A percentile compares a stretch with the other conserved stretches of the same genome.
Conservation (phyloP, 2,329 filamentous ascomycete species). For the Scorias spongiosa region DNA sequence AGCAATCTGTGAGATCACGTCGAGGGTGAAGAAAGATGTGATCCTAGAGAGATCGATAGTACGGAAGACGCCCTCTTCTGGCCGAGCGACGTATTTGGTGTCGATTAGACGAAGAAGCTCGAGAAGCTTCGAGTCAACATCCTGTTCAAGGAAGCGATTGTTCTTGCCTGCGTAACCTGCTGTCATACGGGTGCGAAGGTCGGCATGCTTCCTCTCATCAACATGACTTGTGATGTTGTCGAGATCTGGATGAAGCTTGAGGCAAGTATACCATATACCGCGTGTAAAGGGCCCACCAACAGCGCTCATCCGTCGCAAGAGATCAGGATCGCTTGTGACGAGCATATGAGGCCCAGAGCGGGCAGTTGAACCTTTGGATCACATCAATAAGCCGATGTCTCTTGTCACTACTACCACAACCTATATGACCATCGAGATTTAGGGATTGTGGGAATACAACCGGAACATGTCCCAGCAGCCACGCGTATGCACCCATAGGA, state of each 20-base stretch:
- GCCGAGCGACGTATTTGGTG: constrained; percentile 20
- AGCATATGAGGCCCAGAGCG: constrained; percentile 23
- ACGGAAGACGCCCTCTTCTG: constrained; percentile 15
- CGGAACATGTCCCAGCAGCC: too few species aligned
- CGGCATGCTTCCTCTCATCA: constrained; percentile 24
- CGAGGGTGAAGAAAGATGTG: constrained; percentile 26
- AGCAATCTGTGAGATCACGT: constrained; percentile 26
- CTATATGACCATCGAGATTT: neutral
- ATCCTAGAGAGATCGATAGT: constrained; percentile 22
- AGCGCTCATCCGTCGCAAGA: constrained; percentile 24
- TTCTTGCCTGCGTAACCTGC: constrained; percentile 27
- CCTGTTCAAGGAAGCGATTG: constrained; percentile 21
- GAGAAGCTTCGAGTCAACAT: constrained; percentile 22
- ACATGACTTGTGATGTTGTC: constrained; percentile 26
- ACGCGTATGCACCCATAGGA: too few species aligned
- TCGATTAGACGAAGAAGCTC: constrained; percentile 20
- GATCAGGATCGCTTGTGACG: constrained; percentile 22
- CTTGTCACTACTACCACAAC: neutral
- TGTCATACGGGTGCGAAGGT: constrained; percentile 22
- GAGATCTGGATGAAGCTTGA: constrained; percentile 24
- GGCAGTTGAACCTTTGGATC: constrained; percentile 21
- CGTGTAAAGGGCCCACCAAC: constrained; percentile 22
- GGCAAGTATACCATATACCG: constrained; percentile 22
- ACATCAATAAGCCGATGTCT: constrained; percentile 3
- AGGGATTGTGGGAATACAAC: too few species aligned